Conservation (phyloP, 106 monocot genomes). For the Dioscorea zingiberensis region DNA sequence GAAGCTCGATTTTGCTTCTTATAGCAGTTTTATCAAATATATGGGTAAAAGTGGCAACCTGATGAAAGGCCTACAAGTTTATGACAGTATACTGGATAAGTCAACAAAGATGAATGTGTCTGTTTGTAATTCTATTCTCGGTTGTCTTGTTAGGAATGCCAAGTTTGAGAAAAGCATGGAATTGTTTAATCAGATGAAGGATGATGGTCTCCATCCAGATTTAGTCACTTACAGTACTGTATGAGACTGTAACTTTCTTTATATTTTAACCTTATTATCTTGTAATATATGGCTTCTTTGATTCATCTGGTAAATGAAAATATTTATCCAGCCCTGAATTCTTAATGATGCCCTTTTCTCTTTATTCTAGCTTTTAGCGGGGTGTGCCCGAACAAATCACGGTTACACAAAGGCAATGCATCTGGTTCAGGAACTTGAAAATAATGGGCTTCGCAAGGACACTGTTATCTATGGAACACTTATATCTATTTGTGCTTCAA, state of each 20-base stretch:
- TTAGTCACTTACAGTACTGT: constrained; percentile 91
- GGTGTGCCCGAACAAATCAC: constrained; percentile 56
- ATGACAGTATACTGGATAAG: constrained; percentile 56
- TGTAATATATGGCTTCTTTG: background rate
- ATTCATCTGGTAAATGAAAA: background rate
- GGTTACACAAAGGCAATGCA: constrained; percentile 73
- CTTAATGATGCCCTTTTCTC: constrained; percentile 1
- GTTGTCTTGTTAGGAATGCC: constrained; percentile 74
- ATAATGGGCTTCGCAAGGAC: constrained; percentile 60
- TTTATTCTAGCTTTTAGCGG: constrained; percentile 59
- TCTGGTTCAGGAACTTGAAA: constrained; percentile 61
- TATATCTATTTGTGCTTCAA: constrained; percentile 80
- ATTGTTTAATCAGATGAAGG: constrained; percentile 83
- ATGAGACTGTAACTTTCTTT: constrained; percentile 18
- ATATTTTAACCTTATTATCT: background rate
- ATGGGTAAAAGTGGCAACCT: constrained; percentile 72
- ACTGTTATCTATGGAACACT: constrained; percentile 86
- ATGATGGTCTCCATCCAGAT: constrained; percentile 67
- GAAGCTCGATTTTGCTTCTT: constrained; percentile 61
- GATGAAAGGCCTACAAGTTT: constrained; percentile 61
- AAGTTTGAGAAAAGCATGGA: constrained; percentile 61
- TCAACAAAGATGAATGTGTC: constrained; percentile 50
- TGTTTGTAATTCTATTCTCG: constrained; percentile 77
- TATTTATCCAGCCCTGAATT: background rate
- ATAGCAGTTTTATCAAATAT: constrained; percentile 86